These are phyloP conservation scores for Xylaria multiplex DNA, from an alignment of 2,329 filamentous ascomycete genomes.

Conservation along the genomic window DNA sequence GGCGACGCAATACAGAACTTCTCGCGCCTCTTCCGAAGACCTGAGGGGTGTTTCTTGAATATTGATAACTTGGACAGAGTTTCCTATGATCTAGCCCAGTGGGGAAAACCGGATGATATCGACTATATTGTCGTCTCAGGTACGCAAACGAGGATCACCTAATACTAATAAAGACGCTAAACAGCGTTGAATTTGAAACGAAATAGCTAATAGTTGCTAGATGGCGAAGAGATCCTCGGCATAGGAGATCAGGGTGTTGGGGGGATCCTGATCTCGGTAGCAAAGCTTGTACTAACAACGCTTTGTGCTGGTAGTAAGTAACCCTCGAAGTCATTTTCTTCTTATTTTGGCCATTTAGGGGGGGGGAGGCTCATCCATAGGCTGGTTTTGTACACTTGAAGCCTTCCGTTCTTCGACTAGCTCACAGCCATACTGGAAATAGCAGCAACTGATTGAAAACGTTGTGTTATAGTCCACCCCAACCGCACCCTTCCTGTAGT, in stretches of 20 bases:
- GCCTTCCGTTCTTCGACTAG: not conserved
- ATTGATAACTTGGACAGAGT: slow-evolving; percentile 75
- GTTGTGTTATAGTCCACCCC: slow-evolving; percentile 70
- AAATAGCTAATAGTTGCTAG: slow-evolving; percentile 46
- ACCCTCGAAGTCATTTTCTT: not conserved
- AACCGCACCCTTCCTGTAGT: slow-evolving; percentile 82
- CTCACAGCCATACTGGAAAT: not conserved
- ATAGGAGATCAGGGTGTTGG: slow-evolving; percentile 91
- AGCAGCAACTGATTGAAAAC: not conserved
- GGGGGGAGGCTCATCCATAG: no score
- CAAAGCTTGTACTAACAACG: slow-evolving; percentile 84
- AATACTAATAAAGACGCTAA: not conserved
- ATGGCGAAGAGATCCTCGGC: slow-evolving; percentile 79
- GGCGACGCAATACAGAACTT: slow-evolving; percentile 89
- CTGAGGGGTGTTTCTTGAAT: slow-evolving; percentile 84
- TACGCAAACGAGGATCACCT: slow-evolving; percentile 45
- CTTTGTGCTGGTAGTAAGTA: slow-evolving; percentile 74
- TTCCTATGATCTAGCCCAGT: slow-evolving; percentile 72
- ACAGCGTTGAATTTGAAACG: not conserved
- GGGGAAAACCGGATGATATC: slow-evolving; percentile 76
- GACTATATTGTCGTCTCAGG: slow-evolving; percentile 91
- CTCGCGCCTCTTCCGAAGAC: slow-evolving; percentile 78
- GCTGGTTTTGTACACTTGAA: not conserved
- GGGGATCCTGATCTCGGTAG: slow-evolving; percentile 83
- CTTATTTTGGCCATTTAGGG: not conserved